These are phyloP conservation scores for Scheffersomyces amazonensis DNA, from an alignment of 805 yeast species.

Conservation along the genomic window DNA sequence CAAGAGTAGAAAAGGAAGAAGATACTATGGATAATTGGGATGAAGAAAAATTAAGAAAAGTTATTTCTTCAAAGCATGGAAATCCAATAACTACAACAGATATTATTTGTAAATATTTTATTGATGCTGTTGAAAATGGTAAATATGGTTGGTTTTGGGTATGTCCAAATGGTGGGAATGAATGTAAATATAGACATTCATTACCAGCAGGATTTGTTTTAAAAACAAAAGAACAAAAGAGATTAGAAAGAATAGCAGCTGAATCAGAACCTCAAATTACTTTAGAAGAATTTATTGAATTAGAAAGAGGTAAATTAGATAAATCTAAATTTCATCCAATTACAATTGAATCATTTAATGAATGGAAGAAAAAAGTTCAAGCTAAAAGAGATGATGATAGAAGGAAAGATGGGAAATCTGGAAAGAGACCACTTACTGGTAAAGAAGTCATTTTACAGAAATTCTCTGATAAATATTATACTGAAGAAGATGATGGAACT, in stretches of 20 bases:
- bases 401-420: conserved; percentile 27
- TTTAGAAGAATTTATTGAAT: conserved; percentile 91
- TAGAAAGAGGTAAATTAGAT: conserved; percentile 85
- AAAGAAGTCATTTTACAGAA: conserved; percentile 64
- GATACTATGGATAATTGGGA: conserved; percentile 98
- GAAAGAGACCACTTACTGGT: conserved; percentile 58
- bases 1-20: conserved; percentile 63
- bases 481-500: conserved; percentile 51
- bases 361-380: conserved; percentile 77
- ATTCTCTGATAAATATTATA: conserved; percentile 53
- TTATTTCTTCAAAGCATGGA: conserved; percentile 89
- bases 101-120: conserved; percentile 87
- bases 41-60: conserved; percentile 87
- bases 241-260: conserved; percentile 79
- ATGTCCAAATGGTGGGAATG: conserved; percentile 92
- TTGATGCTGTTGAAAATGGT: conserved; percentile 95
- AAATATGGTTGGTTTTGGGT: conserved; percentile 99
- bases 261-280: conserved; percentile 88
- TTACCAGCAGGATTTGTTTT: conserved; percentile 95
- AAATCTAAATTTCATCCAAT: conserved; percentile 78
- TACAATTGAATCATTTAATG: conserved; percentile 71
- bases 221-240: conserved; percentile 94
- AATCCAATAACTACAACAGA: conserved; percentile 93
- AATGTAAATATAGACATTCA: conserved; percentile 92
- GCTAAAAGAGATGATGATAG: conserved; percentile 49